phyloP scores from a whole-genome alignment of 2,329 filamentous ascomycete species.

The Aspergillus glaucus region DNA sequence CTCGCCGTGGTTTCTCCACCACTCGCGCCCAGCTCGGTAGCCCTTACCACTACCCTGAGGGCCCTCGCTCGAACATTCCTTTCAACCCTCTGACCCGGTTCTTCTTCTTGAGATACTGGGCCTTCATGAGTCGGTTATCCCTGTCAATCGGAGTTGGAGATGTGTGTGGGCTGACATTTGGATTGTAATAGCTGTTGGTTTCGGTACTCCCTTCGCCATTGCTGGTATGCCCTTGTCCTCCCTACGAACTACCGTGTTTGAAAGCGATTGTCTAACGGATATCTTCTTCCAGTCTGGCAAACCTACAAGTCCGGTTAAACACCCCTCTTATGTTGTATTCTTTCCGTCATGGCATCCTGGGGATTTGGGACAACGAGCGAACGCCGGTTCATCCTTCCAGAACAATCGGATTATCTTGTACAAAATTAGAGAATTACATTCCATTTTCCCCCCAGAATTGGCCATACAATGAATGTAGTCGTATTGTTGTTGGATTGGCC shows the following conservation, averaged over 20 bases:
- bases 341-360: conserved; percentile 13
- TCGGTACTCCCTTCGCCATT: conserved; percentile 55
- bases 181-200: conserved; percentile 47
- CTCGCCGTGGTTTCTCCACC: conserved; percentile 90
- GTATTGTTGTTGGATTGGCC: not conserved
- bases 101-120: conserved; percentile 80
- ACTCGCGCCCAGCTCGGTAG: conserved; percentile 79
- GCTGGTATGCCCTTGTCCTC: conserved; percentile 48
- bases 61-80: conserved; percentile 86
- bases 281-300: conserved; percentile 54
- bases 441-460: conserved; percentile 13
- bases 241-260: not conserved
- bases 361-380: conserved; percentile 14
- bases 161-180: conserved; percentile 30
- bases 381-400: conserved; percentile 15
- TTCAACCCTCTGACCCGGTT: conserved; percentile 91
- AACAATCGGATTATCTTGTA: conserved; percentile 31
- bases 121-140: conserved; percentile 59
- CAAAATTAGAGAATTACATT: conserved; percentile 34
- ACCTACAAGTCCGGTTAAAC: conserved; percentile 54
- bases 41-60: conserved; percentile 98
- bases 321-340: conserved; percentile 11
- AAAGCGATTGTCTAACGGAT: conserved; percentile 17
- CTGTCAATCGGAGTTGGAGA: conserved; percentile 3
- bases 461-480: not conserved